These are phyloP conservation scores for Chalciporus pseudorubinellus DNA, from an alignment of 768 basidiomycete species.

Conservation along the genomic window DNA sequence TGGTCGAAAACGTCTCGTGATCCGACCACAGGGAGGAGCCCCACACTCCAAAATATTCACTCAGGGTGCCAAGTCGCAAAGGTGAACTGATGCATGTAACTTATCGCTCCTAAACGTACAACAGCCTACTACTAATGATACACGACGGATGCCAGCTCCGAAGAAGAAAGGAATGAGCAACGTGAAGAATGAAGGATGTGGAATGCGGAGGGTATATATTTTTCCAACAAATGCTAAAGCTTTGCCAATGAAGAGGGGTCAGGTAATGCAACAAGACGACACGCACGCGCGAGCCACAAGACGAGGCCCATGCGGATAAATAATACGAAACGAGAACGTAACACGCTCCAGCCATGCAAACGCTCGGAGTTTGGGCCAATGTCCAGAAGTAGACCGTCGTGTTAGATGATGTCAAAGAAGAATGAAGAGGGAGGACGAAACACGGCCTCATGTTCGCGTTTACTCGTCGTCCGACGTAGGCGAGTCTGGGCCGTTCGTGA, in stretches of 20 bases:
- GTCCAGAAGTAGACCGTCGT: slow-evolving; percentile 2
- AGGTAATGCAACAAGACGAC: neutral
- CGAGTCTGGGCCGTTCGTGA: slow-evolving; percentile 30
- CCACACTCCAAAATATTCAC: no score
- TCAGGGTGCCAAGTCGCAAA: no score
- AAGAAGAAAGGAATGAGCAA: neutral
- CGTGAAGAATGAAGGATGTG: neutral
- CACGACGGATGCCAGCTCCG: slow-evolving; percentile 8
- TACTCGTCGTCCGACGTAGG: slow-evolving; percentile 31
- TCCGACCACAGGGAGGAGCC: no score
- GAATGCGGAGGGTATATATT: slow-evolving; percentile 2
- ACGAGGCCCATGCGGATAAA: neutral
- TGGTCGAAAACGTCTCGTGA: no score
- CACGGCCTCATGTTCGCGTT: slow-evolving; percentile 2
- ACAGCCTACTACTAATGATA: slow-evolving; percentile 3
- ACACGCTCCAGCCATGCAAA: slow-evolving; percentile 2
- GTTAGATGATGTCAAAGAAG: neutral
- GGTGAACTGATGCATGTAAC: neutral
- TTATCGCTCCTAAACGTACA: neutral
- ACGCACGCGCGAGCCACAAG: neutral
- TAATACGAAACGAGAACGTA: neutral
- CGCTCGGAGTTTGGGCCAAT: neutral
- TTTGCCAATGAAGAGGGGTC: neutral
- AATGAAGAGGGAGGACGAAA: neutral
- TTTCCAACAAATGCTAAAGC: slow-evolving; percentile 1